Evolutionary conservation across 2,329 filamentous ascomycete genomes (phyloP), one percentile per base, ranked within the genome.

Genomic region (Colletotrichum shisoi): DNA sequence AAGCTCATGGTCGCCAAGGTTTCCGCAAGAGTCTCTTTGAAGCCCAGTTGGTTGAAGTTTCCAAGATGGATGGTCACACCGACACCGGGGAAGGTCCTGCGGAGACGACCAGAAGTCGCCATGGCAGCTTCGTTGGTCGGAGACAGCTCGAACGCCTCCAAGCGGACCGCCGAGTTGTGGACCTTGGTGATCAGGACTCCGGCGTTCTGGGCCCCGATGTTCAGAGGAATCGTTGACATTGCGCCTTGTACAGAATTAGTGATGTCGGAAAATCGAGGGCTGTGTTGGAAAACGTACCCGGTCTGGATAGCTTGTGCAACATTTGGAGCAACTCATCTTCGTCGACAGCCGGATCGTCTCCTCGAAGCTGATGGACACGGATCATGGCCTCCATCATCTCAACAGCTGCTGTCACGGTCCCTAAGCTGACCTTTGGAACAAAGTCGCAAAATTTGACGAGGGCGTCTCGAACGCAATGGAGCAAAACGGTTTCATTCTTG

Each of bases 111-210:
- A 37, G 67, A 54, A 0, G 75, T 76, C 0, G 44, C 24, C 27
- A 74, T 73, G 2, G 77, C 73, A 0, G 62, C 67, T 0, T 57
- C 0, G 45, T 78, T 76, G 0, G 49, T 31, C 0, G 77, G 72
- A 0, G 73, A 73, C 0, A 80, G 59, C 56, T 80, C 79, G 46
- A 80, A 79, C 0, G 72, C 56, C 39, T 80, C 74, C 37, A 80
- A 70, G 1, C 70, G 24, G 13, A 77, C 58, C 4, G 56, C 58
- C 4, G 56, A 57, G 4, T 69, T n/a, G 2, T 39, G 37, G 4
- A 44, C 37, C 19, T 61, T 73, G 24, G 65, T 70, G 37, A 79
- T 70, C 1, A 80, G 21, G 0, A 80, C 31, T 1, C 73, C 79
- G 0, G 77, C 76, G 57, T 81, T 81, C 62, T 80, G 78, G 1